Conservation (phyloP, 2,329 filamentous ascomycete species). For the Colletotrichum sojae region DNA sequence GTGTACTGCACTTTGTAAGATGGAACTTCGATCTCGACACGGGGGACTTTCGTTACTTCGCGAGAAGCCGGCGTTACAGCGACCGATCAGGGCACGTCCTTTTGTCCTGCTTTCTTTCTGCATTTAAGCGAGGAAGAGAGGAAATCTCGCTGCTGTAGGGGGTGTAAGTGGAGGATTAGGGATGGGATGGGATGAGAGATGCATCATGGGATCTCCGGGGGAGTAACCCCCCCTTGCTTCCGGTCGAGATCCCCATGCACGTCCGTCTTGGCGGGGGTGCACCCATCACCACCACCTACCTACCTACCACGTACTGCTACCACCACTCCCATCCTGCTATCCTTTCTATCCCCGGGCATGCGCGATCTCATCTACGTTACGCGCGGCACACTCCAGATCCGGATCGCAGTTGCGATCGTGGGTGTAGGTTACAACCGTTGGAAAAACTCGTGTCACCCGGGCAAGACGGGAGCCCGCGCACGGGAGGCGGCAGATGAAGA, state of each 20-base stretch:
- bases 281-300: neutral
- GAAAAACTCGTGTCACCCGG: neutral
- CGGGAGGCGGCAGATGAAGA: neutral
- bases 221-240: constrained; percentile 10
- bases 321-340: neutral
- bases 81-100: neutral
- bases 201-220: constrained; percentile 12
- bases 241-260: neutral
- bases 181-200: neutral
- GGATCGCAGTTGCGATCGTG: constrained; percentile 1
- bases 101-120: neutral
- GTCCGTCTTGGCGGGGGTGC: neutral
- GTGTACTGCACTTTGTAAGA: constrained; percentile 5
- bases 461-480: neutral
- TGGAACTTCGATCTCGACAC: neutral
- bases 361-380: neutral
- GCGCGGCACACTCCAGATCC: neutral
- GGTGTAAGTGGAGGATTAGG: neutral
- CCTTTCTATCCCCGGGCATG: neutral
- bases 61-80: neutral
- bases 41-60: constrained; percentile 1
- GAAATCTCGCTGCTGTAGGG: neutral
- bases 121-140: neutral
- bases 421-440: too few species aligned
- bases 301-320: too few species aligned